Percentiles rank a stretch among this genome's conserved stretches.
Conservation (phyloP, 345 rosid species). For the Populus nigra region DNA sequence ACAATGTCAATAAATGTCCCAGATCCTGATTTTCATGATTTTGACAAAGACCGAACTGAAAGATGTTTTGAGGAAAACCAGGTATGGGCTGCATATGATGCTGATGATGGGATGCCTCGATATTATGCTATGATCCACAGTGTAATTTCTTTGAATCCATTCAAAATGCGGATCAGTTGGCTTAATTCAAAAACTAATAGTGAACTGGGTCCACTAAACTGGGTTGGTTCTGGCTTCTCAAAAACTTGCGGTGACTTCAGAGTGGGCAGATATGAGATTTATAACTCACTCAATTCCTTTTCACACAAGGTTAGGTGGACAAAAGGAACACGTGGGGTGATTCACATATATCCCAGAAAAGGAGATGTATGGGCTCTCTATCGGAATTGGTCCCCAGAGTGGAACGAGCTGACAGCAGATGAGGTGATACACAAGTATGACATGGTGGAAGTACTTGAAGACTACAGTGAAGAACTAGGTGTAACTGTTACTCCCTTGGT, state of each 20-base stretch:
- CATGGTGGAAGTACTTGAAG: constrained; percentile 28
- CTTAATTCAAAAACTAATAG: constrained; percentile 21
- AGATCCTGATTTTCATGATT: constrained; percentile 29
- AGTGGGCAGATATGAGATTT: constrained; percentile 14
- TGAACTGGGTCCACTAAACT: constrained; percentile 18
- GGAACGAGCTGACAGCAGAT: constrained; percentile 26
- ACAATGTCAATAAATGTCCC: constrained; percentile 18
- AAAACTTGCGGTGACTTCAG: constrained; percentile 26
- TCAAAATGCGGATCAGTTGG: constrained; percentile 25
- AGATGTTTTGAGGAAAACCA: constrained; percentile 21
- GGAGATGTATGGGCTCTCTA: constrained; percentile 33
- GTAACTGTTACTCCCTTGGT: constrained; percentile 17
- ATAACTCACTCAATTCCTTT: constrained; percentile 17
- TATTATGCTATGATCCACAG: constrained; percentile 19
- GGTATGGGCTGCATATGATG: constrained; percentile 29
- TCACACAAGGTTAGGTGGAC: constrained; percentile 28
- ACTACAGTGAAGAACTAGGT: constrained; percentile 19
- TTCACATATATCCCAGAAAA: constrained; percentile 18
- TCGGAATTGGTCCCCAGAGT: constrained; percentile 26
- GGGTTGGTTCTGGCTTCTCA: constrained; percentile 27
- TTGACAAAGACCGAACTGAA: constrained; percentile 23
- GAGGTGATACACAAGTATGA: constrained; percentile 29
- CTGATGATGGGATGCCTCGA: constrained; percentile 28
- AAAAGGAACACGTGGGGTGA: constrained; percentile 15
- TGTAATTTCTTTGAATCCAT: constrained; percentile 18